A percentile compares a stretch with the other conserved stretches of the same genome.
Evolutionary conservation across 2,329 filamentous ascomycete genomes (phyloP).

Genomic region (Leptodontidium sp.): DNA sequence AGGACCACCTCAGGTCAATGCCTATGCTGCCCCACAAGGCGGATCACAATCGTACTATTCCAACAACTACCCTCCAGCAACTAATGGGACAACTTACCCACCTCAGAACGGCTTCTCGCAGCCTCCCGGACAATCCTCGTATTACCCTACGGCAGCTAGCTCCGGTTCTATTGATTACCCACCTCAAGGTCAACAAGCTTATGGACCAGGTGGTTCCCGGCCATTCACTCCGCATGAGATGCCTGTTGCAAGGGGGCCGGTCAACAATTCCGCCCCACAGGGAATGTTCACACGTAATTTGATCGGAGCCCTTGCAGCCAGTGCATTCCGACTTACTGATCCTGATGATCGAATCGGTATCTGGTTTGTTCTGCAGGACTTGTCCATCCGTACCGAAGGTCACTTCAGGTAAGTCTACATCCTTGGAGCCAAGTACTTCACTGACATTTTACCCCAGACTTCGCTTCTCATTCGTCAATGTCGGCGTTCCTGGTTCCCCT

Average conservation of each 20-base stretch:
- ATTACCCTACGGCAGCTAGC: constrained; percentile 28
- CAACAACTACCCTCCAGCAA: constrained; percentile 31
- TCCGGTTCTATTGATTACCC: constrained; percentile 24
- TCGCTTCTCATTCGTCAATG: constrained; percentile 82
- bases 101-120: constrained; percentile 51
- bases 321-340: constrained; percentile 86
- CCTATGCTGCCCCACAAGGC: constrained; percentile 35
- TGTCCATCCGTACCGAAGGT: constrained; percentile 93
- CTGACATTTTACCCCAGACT: constrained; percentile 52
- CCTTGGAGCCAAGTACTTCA: neutral
- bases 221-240: constrained; percentile 36
- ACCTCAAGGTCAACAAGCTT: constrained; percentile 26
- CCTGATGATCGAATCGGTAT: constrained; percentile 81
- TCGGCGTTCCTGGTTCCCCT: constrained; percentile 60
- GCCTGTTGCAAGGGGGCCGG: constrained; percentile 34
- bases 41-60: constrained; percentile 40
- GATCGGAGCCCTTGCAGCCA: constrained; percentile 90
- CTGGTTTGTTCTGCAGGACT: constrained; percentile 96
- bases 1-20: constrained; percentile 40
- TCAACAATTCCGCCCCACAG: constrained; percentile 57
- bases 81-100: constrained; percentile 38
- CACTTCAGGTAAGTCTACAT: constrained; percentile 74
- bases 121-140: constrained; percentile 42
- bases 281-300: constrained; percentile 96
- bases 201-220: constrained; percentile 23